Percentiles rank a stretch among this genome's conserved stretches.
Evolutionary conservation across 2,329 filamentous ascomycete species (phyloP).

Genomic region (Sporothrix mexicana): DNA sequence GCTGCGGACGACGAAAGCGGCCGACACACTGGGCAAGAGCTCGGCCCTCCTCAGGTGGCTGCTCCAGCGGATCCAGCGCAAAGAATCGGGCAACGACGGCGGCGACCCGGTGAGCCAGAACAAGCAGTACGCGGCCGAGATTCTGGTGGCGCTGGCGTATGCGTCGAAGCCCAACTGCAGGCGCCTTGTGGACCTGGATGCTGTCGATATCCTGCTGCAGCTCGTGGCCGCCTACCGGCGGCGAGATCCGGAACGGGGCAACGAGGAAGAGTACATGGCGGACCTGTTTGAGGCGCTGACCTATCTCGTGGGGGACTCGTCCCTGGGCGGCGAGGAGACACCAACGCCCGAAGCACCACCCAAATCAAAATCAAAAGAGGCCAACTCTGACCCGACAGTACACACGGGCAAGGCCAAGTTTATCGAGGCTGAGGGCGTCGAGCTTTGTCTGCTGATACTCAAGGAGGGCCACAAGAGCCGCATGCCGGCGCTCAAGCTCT

Average conservation of each 20-base stretch:
- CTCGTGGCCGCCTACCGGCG: conserved; percentile 84
- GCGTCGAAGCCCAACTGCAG: conserved; percentile 69
- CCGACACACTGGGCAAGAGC: conserved; percentile 74
- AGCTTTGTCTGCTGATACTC: conserved; percentile 90
- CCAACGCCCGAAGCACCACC: neutral
- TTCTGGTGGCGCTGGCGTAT: conserved; percentile 87
- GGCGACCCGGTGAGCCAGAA: conserved; percentile 71
- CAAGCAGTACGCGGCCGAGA: conserved; percentile 92
- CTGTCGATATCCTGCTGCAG: conserved; percentile 80
- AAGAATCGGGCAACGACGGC: conserved; percentile 53
- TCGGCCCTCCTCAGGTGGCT: conserved; percentile 75
- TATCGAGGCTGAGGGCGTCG: conserved; percentile 86
- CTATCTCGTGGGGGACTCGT: conserved; percentile 70
- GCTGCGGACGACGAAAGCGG: conserved; percentile 61
- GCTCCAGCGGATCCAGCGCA: conserved; percentile 70
- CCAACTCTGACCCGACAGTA: neutral
- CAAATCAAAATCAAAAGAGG: conserved; percentile 49
- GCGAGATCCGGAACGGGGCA: conserved; percentile 80
- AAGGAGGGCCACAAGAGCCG: conserved; percentile 81
- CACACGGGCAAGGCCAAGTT: conserved; percentile 75
- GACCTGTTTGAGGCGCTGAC: conserved; percentile 89
- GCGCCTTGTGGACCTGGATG: conserved; percentile 68
- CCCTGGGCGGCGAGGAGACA: neutral
- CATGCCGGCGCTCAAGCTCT: conserved; percentile 68
- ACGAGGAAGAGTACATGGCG: conserved; percentile 94